Base-by-base conservation (phyloP, 768 basidiomycete genomes). In the Tricholoma furcatifolium region DNA sequence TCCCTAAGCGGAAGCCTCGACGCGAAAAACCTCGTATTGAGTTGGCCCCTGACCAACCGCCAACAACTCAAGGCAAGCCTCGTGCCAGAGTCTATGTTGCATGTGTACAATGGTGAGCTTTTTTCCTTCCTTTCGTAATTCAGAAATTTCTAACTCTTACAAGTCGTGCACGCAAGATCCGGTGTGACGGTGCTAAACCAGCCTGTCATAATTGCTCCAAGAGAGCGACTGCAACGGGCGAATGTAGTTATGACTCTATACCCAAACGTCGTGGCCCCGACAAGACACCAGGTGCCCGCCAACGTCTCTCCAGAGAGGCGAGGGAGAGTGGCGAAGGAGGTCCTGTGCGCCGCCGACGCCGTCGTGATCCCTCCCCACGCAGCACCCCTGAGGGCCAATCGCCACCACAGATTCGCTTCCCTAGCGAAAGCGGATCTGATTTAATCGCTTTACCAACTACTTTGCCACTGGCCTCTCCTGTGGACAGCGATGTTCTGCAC, bases 181-280 rank as follows among this genome's bases (percentile, higher is more conserved):
- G 89, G 4, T 92, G 90, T 65, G 89, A 91, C 65, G 90, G 90
- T 48, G 84, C 84, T 8, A 89, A 85, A 58, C 90, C 90, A 9
- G 62, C 75, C 9, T 92, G 90, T 62, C 81, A 87, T 62, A 90
- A 90, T 61, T 92, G 89, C 62, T 67, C 71, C 36, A 81, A 80
- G 57, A 78, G 86, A 35, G 53, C 71, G 11, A 74, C 67, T 43
- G 68, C 70, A 11, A 66, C 60, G 58, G 70, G 65, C 40, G 75
- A 78, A 42, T 92, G 90, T 63, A 64, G 71, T 46, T 92, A 91
- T 59, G 90, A 92, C 59, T 51, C 79, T 12, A 67, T 80, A 4
- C 90, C 90, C 18, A 91, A 87, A 61, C 85, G 90, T 41, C 80
- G 90, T 36, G 90, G 90, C 1, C 90, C 90, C 2, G 90, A 91